Base-by-base conservation (phyloP, 441 rosid genomes). In the Sinapis alba region DNA sequence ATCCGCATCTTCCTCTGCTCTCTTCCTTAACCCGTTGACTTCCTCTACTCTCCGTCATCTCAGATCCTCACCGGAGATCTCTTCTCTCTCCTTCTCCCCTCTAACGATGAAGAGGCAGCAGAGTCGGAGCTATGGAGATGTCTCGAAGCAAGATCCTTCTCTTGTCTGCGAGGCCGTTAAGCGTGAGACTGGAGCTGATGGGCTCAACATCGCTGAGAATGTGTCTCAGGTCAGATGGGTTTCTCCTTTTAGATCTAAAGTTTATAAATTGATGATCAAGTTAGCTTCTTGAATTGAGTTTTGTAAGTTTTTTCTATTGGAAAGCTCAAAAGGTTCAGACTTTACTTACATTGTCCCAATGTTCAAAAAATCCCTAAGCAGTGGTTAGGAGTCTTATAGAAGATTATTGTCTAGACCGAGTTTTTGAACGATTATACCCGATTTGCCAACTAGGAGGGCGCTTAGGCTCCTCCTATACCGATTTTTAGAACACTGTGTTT, bases 141-240 rank as follows among this genome's bases (percentile, higher is more conserved):
- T 54, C 21, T 74, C 81, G 16, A 19, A 47, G 34, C 60, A 78
- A 45, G 79, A 81, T 21, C 67, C 74, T n/a, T 82, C 87, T 19
- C 76, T 87, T 70, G 88, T 82, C 8, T 90, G 91, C 78, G 89
- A 85, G 73, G 91, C 97, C n/a, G 62, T 32, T 27, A 72, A 65
- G 65, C 73, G 73, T 21, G 71, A 64, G 68, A 47, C 0, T 60
- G 85, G 91, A 54, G 78, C 77, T 51, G 90, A 87, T 68, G 89
- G 89, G 15, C 96, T 90, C 82, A 92, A 94, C 83, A 86, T 90
- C 78, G 97, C 97, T 20, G 92, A 86, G 0, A 88, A 90, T 86
- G 98, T 94, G 58, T 83, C 94, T 71, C 93, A 90, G 96, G 98
- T 88, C 11, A 24, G 60, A 61, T 47, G 10, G 12, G 28, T 7